Base-by-base conservation (phyloP, 371 early-diverging fungal genomes). In the Circinella umbellata region DNA sequence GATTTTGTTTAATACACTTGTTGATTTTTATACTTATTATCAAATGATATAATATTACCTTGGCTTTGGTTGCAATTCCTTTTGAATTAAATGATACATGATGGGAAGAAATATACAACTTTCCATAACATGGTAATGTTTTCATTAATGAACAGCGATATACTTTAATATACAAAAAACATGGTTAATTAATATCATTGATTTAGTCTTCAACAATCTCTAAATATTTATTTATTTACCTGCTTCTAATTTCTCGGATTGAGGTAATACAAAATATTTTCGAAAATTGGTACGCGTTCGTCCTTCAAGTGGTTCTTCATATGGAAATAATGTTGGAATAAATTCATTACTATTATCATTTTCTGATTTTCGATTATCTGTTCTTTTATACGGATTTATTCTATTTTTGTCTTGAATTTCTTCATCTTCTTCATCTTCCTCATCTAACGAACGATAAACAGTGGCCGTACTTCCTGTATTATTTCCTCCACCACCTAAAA, bases 11-110 rank as follows among this genome's bases (percentile, higher is more conserved):
- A 2, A 27, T 27, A 27, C 27, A 27, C 27, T 27, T 27, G 27
- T 27, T 2, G 27, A 2, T 13, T n/a, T 57, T 36, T 13, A 6
- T 0, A 42, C 42, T 11, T 11, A 42, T 51, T 8, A 13, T 15
- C 6, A 51, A 51, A 51, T 51, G 10, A 70, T 1, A 5, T 37
- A 55, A 55, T 61, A 79, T 9, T 64, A 88, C 87, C 73, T 89
- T 89, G 10, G 87, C 82, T 53, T 86, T 78, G 3, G 84, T 82
- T 1, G 88, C 90, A 66, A 89, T 82, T 3, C 86, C 77, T 67
- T 84, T 87, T 7, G 92, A 90, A 64, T 87, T 88, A 73, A 88
- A 93, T 59, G 89, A 91, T 7, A 93, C 69, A 70, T 88, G 86
- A 69, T 88, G 79, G 34, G 79, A 76, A 0, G 94, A 90, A 20